Conservation (phyloP, 2,329 filamentous ascomycete species). For the Clarireedia paspali region DNA sequence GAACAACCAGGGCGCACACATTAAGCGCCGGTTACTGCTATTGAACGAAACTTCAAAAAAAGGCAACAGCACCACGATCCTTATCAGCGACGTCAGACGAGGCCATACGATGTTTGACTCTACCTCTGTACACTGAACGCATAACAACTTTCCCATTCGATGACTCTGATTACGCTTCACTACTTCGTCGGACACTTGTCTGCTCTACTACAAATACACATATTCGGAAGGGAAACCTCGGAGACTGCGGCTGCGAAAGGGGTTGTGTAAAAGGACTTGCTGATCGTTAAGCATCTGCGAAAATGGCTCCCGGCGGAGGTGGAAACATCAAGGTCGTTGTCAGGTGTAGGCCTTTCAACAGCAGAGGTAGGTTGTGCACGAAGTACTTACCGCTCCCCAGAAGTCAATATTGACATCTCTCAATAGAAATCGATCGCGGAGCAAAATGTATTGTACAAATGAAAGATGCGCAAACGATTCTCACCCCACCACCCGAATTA, state of each 20-base stretch:
- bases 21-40: background rate
- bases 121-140: conserved; percentile 5
- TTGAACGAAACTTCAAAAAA: background rate
- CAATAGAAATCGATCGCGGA: conserved; percentile 74
- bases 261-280: background rate
- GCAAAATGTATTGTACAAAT: conserved; percentile 98
- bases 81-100: conserved; percentile 7
- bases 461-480: conserved; percentile 85
- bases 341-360: conserved; percentile 90
- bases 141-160: conserved; percentile 5
- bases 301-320: conserved; percentile 44
- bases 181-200: conserved; percentile 2
- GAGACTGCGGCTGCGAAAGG: background rate
- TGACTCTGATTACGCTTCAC: background rate
- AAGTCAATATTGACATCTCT: conserved; percentile 10
- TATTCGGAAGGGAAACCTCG: conserved; percentile 8
- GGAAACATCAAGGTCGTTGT: conserved; percentile 99
- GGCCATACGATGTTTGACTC: conserved; percentile 2
- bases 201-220: background rate
- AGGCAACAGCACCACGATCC: background rate
- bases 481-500: conserved; percentile 62
- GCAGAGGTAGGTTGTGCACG: conserved; percentile 58
- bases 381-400: background rate
- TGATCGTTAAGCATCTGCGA: conserved; percentile 15
- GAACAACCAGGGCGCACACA: no score